Conservation (phyloP, 2,329 filamentous ascomycete genomes). For the Diatrype stigma region DNA sequence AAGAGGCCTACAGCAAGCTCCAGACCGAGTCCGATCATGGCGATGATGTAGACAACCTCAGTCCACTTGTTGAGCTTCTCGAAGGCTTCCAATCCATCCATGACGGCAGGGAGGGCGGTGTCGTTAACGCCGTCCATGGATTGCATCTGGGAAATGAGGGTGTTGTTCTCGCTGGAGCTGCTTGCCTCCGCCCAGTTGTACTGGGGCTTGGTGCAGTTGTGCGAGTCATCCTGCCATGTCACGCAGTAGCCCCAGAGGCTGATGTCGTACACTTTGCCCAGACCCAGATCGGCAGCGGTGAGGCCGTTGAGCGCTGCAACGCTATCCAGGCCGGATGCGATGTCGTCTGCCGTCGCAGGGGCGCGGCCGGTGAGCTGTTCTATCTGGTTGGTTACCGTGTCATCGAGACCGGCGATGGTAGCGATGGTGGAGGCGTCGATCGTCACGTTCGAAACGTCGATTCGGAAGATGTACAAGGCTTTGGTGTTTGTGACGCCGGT, state of each 20-base stretch:
- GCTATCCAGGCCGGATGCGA: conserved; percentile 9
- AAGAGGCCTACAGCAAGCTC: conserved; percentile 78
- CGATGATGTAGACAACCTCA: conserved; percentile 73
- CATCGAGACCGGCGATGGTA: conserved; percentile 4
- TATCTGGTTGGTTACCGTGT: conserved; percentile 10
- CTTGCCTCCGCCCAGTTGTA: conserved; percentile 74
- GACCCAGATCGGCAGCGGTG: conserved; percentile 53
- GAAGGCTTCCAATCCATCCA: conserved; percentile 68
- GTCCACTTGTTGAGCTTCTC: conserved; percentile 74
- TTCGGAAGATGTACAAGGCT: conserved; percentile 51
- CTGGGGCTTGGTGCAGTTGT: conserved; percentile 65
- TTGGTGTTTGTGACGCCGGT: conserved; percentile 52
- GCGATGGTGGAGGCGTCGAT: conserved; percentile 37
- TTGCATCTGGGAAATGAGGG: conserved; percentile 52
- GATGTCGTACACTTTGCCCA: conserved; percentile 76
- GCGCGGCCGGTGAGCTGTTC: not conserved
- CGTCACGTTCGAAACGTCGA: conserved; percentile 60
- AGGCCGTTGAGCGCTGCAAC: conserved; percentile 3
- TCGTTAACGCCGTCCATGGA: conserved; percentile 49
- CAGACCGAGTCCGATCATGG: conserved; percentile 63
- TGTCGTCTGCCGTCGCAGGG: not conserved
- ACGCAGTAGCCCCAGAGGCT: conserved; percentile 85
- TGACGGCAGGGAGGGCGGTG: conserved; percentile 63
- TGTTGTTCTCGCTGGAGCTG: conserved; percentile 54
- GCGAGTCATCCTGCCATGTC: conserved; percentile 50